Evolutionary conservation across 1,284 basidiomycete species (phyloP).

Genomic region (Cronartium quercuum): DNA sequence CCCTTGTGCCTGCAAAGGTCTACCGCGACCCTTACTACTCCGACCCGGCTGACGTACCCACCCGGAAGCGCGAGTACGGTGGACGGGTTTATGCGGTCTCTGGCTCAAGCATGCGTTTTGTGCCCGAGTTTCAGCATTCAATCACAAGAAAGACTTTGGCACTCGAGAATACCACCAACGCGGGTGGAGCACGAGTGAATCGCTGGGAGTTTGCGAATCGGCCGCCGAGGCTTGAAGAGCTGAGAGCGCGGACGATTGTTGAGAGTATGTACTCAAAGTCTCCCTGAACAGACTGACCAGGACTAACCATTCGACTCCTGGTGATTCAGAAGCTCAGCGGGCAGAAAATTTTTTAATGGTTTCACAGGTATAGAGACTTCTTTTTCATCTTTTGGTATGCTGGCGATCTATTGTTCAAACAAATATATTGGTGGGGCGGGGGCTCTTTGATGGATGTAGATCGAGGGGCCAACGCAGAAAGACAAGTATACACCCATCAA

Average conservation of each 20-base stretch:
- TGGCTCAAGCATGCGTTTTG: constrained; percentile 47
- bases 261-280: neutral
- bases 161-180: neutral
- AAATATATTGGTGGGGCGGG: too few relatives aligned
- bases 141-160: neutral
- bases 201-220: constrained; percentile 69
- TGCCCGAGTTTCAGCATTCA: constrained; percentile 48
- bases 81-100: constrained; percentile 69
- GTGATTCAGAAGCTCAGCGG: neutral
- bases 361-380: constrained; percentile 36
- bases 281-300: neutral
- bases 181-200: neutral
- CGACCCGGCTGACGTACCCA: constrained; percentile 64
- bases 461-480: constrained; percentile 38
- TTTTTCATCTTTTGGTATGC: too few relatives aligned
- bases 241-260: constrained; percentile 51
- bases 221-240: constrained; percentile 59
- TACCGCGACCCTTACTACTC: constrained; percentile 77
- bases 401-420: too few relatives aligned
- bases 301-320: neutral
- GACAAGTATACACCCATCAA: constrained; percentile 33
- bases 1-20: constrained; percentile 60
- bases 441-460: too few relatives aligned
- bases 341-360: constrained; percentile 29
- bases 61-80: constrained; percentile 66